Conservation (phyloP, 306 rosid genomes). For the Ceratonia siliqua region DNA sequence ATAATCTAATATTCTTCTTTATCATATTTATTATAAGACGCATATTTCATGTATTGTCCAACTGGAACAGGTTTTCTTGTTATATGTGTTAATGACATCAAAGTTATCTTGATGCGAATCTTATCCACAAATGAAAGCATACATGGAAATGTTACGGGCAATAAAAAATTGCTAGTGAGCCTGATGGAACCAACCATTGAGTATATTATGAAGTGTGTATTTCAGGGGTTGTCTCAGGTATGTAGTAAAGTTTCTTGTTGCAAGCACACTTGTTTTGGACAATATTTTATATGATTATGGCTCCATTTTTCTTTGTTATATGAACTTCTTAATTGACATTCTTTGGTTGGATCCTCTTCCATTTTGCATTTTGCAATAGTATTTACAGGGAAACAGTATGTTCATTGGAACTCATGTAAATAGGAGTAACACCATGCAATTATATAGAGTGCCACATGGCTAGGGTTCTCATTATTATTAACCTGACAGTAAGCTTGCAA, state of each 20-base stretch:
- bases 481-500: conserved; percentile 6
- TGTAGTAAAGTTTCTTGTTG: conserved; percentile 28
- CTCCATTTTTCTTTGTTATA: conserved; percentile 24
- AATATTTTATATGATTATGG: conserved; percentile 6
- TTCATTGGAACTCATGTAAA: conserved; percentile 14
- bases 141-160: conserved; percentile 34
- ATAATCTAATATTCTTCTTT: conserved; percentile 15
- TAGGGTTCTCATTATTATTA: conserved; percentile 26
- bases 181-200: conserved; percentile 90
- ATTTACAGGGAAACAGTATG: conserved; percentile 3
- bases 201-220: conserved; percentile 70
- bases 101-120: conserved; percentile 48
- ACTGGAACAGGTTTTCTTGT: conserved; percentile 72
- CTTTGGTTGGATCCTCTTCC: conserved; percentile 22
- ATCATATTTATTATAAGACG: conserved; percentile 11
- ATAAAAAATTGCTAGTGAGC: conserved; percentile 55
- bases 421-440: conserved; percentile 1
- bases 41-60: conserved; percentile 27
- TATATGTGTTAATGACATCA: conserved; percentile 69
- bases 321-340: not conserved
- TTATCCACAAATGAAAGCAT: conserved; percentile 49
- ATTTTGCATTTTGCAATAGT: conserved; percentile 3
- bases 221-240: conserved; percentile 76
- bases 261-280: conserved; percentile 22
- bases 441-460: conserved; percentile 18